Base-by-base conservation (phyloP, 2,329 filamentous ascomycete species). In the Fusarium lyarnte region DNA sequence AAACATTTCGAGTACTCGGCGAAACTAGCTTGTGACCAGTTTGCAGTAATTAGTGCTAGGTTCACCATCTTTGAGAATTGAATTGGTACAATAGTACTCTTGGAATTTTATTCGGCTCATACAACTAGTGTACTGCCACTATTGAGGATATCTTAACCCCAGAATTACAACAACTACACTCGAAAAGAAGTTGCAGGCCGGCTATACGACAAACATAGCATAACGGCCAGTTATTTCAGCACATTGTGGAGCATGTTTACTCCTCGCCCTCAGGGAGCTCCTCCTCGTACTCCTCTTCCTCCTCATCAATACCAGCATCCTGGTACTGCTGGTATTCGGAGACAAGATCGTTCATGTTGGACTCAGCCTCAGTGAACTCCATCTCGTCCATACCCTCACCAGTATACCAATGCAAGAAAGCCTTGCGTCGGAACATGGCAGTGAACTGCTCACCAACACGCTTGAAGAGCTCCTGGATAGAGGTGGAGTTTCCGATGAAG, bases 321-420 rank as follows among this genome's bases (percentile, higher is more conserved):
- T 99, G 96, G 92, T 99, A 99, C 87, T 99, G 96, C 91, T 98
- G 96, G 90, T 99, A 99, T 87, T 99, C 96, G 72, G 94, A 97
- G 81, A 99, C 95, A 83, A 99, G 89, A 86, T 99, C 96, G 89
- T 99, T 98, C 96, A 99, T 98, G 90, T 99, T 99, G 87, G 94
- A 97, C 92, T 99, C 96, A 79, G 96, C 96, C 91, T 99, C 96
- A 83, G 96, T 99, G 90, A 99, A 99, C 89, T 99, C 96, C 96
- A 99, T 98, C 92, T 99, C 96, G 87, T 99, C 96, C 96, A 99
- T 99, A 88, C 96, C 96, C 91, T 99, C 96, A 83, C 95, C 95
- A 91, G 96, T 99, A 89, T 99, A 99, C 96, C 96, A 99, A 90
- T 98, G 96, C 91, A 99, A 94, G 94, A 99, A 99, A 92, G 96